Base-by-base conservation (phyloP, 371 early-diverging fungal genomes). In the Apophysomyces variabilis region DNA sequence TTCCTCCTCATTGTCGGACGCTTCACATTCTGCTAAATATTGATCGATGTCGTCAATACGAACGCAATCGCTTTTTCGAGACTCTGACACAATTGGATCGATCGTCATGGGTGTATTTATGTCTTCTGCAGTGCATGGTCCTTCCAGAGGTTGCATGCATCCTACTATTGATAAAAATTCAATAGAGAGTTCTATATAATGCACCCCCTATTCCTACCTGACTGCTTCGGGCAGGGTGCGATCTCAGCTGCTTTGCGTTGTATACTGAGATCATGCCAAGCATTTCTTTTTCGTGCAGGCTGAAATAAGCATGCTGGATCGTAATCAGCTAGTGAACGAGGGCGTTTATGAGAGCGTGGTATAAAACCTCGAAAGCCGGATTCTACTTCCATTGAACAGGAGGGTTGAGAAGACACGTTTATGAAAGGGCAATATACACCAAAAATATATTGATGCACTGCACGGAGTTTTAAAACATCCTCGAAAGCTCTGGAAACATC, bases 11-110 rank as follows among this genome's bases (percentile, higher is more conserved):
- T 50, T 21, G 32, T 50, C 54, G 16, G 54, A 50, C 9, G 54
- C 16, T 21, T 21, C 54, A 21, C 54, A 16, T 50, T 50, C 54
- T 21, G 54, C 54, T 21, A 50, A 11, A 50, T 50, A 50, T 18
- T 50, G 21, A 50, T 50, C 54, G 21, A 50, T 50, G 11, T 50
- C 11, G 2, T 50, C 54, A 8, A 50, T 50, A 50, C 54, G 54
- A 21, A 50, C 21, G 21, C 54, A 50, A 11, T 8, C 21, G 21
- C 7, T 50, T 11, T 16, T 50, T 11, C 9, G 21, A 21, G 21
- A 4, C 21, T 21, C 21, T 26, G 54, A 21, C 9, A 21, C 5
- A 9, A 26, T 50, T 9, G 16, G 54, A 50, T 50, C 54, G 54
- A 50, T 8, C 9, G 54, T 50, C 54, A 50, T 50, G 21, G 54